Evolutionary conservation across 495 filamentous ascomycete genomes (phyloP).

Genomic region (Aspergillus diversus): DNA sequence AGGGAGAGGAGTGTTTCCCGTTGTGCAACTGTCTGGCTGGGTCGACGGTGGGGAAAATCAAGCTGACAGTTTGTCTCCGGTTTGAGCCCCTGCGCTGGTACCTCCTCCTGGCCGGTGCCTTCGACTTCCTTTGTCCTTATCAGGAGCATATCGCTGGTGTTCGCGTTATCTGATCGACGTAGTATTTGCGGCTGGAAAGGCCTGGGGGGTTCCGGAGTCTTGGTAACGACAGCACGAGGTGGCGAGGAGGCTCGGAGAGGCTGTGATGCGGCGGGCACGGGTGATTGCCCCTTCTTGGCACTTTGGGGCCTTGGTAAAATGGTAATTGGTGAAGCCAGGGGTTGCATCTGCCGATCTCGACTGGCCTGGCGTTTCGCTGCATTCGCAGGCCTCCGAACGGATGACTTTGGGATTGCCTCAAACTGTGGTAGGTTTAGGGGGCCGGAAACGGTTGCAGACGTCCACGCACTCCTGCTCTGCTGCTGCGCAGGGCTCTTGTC

Average conservation of each 20-base stretch:
- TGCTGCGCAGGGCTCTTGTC: constrained; percentile 27
- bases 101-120: constrained; percentile 16
- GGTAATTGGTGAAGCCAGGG: constrained; percentile 44
- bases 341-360: constrained; percentile 25
- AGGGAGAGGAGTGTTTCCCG: constrained; percentile 70
- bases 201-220: constrained; percentile 41
- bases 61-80: constrained; percentile 16
- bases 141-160: constrained; percentile 29
- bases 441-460: constrained; percentile 55
- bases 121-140: constrained; percentile 24
- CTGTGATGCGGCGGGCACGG: constrained; percentile 20
- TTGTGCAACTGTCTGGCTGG: constrained; percentile 61
- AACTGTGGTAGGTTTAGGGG: constrained; percentile 55
- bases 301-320: constrained; percentile 49
- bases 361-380: constrained; percentile 30
- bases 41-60: constrained; percentile 40
- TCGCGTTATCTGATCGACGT: constrained; percentile 52
- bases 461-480: constrained; percentile 23
- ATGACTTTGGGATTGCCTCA: constrained; percentile 39
- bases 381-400: constrained; percentile 25
- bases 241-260: constrained; percentile 23
- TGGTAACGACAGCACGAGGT: constrained; percentile 23
- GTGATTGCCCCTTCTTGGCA: constrained; percentile 36
- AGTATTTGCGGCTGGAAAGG: constrained; percentile 65
- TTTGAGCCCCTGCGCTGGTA: neutral